Evolutionary conservation across 1,284 basidiomycete species (phyloP).

Genomic region (Amylostereum chailletii): DNA sequence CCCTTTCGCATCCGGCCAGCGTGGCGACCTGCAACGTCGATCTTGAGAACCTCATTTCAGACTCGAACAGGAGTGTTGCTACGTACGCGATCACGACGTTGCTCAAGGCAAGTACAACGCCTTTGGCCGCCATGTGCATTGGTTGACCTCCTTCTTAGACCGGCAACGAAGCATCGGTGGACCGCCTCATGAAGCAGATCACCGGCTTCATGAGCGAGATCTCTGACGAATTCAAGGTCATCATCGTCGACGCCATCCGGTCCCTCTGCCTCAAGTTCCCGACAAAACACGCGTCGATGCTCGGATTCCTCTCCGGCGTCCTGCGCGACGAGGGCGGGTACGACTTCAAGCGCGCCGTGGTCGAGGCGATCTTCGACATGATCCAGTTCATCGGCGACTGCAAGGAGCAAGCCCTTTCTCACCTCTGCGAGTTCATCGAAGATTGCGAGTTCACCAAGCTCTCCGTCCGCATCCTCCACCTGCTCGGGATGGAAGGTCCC

Average conservation of each 20-base stretch:
- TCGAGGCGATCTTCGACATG: conserved; percentile 99
- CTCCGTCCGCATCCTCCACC: conserved; percentile 91
- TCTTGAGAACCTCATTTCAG: conserved; percentile 95
- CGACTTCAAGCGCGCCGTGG: conserved; percentile 98
- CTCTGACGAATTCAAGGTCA: conserved; percentile 99
- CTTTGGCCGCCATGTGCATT: background rate
- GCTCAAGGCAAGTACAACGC: conserved; percentile 61
- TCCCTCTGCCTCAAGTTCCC: conserved; percentile 99
- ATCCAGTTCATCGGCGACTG: conserved; percentile 95
- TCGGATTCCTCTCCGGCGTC: conserved; percentile 89
- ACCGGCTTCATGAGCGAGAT: conserved; percentile 99
- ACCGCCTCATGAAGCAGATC: conserved; percentile 99
- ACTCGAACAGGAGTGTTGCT: conserved; percentile 92
- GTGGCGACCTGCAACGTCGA: conserved; percentile 96
- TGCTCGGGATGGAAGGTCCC: conserved; percentile 94
- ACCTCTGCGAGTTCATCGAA: conserved; percentile 99
- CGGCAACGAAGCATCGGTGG: conserved; percentile 97
- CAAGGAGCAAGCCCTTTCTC: conserved; percentile 94
- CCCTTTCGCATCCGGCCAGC: conserved; percentile 74
- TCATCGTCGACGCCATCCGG: conserved; percentile 97
- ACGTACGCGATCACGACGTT: conserved; percentile 99
- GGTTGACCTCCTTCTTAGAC: conserved; percentile 41
- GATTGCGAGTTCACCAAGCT: conserved; percentile 99
- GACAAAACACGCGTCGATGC: conserved; percentile 90
- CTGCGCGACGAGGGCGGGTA: conserved; percentile 97